Base-by-base conservation (phyloP, 225 moss, liverwort and hornwort genomes). In the Neckera pumila region DNA sequence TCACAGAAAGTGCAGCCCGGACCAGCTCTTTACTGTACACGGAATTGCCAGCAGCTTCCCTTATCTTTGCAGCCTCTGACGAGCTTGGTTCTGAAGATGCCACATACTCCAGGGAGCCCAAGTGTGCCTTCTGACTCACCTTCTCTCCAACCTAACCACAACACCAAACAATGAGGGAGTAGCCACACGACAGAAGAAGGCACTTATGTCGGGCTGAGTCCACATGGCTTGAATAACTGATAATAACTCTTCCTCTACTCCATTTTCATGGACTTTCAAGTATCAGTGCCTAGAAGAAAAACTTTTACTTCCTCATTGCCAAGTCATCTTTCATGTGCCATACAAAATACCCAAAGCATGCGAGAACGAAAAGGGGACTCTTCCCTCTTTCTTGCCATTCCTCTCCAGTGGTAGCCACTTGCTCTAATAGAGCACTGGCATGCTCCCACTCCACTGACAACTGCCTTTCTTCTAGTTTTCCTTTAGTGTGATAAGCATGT, bases 101-200 rank as follows among this genome's bases (percentile, higher is more conserved):
- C 85, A 99, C 91, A 73, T 96, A 99, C 61, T 99, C 97, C 89
- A 99, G 78, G 43, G 99, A 99, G 71, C 98, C 98, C 90, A 98
- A 91, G 73, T 89, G 91, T 84, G 98, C 98, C 78, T 94, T 87
- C 78, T 81, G 89, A 83, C 86, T 89, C 81, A 78, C 79, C 86
- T 90, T 91, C 84, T 87, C 89, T 93, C 92, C 93, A 89, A 95
- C 91, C 97, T 97, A 88, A 85, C 76, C 88, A 86, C 76, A 88
- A 76, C 86, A 76, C 20, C 76, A 88, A 82, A 78, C 45, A 89
- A 87, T 85, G n/a, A 86, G 56, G 78, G 17, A 56, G 5, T 65
- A 54, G 53, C 65, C 54, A 86, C 78, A 66, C 78, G 30, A 36
- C 54, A 78, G 12, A 86, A 30, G 65, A 65, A 42, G 42, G 65